Evolutionary conservation across 2,329 filamentous ascomycete genomes (phyloP), one percentile per base, ranked within the genome.

Genomic region (Pleomassaria siparia): DNA sequence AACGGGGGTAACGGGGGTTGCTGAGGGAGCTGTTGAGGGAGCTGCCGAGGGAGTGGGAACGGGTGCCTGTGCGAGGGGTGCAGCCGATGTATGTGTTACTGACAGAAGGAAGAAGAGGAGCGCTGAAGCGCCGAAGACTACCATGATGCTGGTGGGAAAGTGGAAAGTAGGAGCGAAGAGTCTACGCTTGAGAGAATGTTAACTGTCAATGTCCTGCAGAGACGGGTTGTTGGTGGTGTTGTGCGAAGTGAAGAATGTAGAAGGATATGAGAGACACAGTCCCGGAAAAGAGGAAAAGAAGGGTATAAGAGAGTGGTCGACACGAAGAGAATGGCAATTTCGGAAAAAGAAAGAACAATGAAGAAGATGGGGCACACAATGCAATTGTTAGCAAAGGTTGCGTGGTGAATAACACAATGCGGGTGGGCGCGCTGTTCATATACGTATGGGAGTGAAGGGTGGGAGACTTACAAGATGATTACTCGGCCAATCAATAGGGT

Each of bases 61-160:
- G 40, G 50, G 51, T n/a, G 53, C 46, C 43, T 62, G 58, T 35
- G 64, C 62, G 39, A 67, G 54, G 36, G 67, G 64, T 13, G 59
- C 61, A 37, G 64, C 62, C 47, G 60, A 46, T 15, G 64, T 58
- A 18, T 63, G 60, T 20, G 58, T 49, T 39, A 60, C 60, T 29
- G 66, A 63, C 47, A 67, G 58, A 45, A 71, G 50, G 50, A 69
- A 62, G 45, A 72, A 52, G 36, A 71, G 58, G 21, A 71, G 56
- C 63, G 69, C 68, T 54, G 57, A 55, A 56, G 65, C 62, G 58
- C 66, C 56, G 50, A 72, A 65, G 45, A 60, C 61, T 48, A 72
- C 65, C 69, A 72, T 72, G 57, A 65, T 71, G 57, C 53, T 51
- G 45, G 56, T 62, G 28, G 48, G 46, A 41, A 51, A 56, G 30